Percentiles rank a stretch among this genome's conserved stretches.
Evolutionary conservation across 352 stramenopile species (phyloP).

Genomic region (Blastocystis sp.): DNA sequence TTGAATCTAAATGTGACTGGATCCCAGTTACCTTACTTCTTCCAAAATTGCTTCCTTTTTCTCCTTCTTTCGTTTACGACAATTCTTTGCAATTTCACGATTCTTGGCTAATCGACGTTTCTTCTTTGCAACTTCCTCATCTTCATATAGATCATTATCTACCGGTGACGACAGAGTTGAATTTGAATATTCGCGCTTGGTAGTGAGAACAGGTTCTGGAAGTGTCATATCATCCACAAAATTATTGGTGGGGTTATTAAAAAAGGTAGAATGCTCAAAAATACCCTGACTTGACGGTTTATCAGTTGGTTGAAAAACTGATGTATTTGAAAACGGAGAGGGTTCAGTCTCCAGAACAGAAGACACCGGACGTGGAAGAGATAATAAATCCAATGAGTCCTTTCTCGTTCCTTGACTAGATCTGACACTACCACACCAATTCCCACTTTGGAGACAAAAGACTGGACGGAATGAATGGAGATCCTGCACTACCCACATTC

Average conservation of each 20-base stretch:
- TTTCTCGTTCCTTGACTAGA: not conserved
- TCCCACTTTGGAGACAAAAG: not conserved
- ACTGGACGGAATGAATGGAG: not conserved
- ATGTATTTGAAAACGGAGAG: not conserved
- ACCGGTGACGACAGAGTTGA: not conserved
- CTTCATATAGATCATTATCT: constrained; percentile 31
- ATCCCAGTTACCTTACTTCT: not conserved
- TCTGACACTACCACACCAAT: not conserved
- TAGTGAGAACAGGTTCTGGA: not conserved
- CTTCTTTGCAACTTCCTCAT: not conserved
- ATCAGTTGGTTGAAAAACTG: not conserved
- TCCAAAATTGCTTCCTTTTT: constrained; percentile 46
- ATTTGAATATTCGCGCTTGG: not conserved
- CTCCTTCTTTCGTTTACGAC: constrained; percentile 69
- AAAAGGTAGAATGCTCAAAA: constrained; percentile 1
- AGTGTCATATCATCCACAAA: not conserved
- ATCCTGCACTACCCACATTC: not conserved
- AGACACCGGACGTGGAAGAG: not conserved
- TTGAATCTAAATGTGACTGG: not conserved
- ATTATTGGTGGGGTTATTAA: not conserved
- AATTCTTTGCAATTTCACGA: constrained; percentile 71
- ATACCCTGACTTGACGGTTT: not conserved
- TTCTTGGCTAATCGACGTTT: constrained; percentile 69
- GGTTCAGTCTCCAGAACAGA: not conserved
- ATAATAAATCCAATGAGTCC: not conserved